phyloP scores from a whole-genome alignment of 257 asterid genomes.

The Lycium ferocissimum region DNA sequence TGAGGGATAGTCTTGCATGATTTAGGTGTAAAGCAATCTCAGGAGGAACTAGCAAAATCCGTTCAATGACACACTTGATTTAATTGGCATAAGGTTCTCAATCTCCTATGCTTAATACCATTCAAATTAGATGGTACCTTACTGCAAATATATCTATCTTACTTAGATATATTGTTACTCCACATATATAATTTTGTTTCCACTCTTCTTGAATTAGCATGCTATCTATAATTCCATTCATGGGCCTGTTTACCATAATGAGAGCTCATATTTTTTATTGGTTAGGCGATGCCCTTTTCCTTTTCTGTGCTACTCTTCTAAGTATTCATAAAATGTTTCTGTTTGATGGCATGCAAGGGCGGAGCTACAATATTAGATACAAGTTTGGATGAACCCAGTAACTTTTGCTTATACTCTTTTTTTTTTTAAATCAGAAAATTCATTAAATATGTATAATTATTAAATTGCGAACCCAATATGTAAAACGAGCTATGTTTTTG shows the following conservation, averaged over 20 bases:
- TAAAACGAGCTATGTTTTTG: no score
- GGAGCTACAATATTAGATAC: no score
- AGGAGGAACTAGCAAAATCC: not conserved
- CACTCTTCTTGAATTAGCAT: not conserved
- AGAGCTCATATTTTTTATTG: not conserved
- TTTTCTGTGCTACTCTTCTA: not conserved
- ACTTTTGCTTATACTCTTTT: no score
- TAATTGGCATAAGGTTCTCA: conserved; percentile 10
- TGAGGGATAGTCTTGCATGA: not conserved
- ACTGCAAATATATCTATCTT: not conserved
- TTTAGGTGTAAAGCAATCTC: not conserved
- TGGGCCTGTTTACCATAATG: not conserved
- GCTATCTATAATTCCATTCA: not conserved
- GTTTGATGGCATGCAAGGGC: not conserved
- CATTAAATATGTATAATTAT: no score
- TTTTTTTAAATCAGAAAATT: no score
- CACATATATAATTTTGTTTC: not conserved
- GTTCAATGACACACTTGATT: conserved; percentile 6
- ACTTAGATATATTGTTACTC: not conserved
- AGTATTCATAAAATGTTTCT: not conserved
- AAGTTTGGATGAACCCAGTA: no score
- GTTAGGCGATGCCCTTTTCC: not conserved
- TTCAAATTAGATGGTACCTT: not conserved
- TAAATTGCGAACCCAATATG: no score
- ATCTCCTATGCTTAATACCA: not conserved